Evolutionary conservation across 1,139 yeast species (phyloP).

Genomic region (Pichia sp.): DNA sequence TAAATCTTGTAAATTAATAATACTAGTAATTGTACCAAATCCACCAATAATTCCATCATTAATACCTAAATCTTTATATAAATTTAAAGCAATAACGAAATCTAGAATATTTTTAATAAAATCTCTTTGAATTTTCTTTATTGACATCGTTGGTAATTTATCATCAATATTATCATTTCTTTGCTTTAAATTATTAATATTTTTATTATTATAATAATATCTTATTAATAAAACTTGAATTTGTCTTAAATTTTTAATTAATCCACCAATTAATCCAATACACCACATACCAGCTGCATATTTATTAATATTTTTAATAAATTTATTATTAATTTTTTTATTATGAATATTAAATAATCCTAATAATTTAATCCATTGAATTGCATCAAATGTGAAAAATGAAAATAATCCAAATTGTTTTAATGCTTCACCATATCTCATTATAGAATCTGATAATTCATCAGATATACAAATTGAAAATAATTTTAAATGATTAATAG

Average conservation of each 20-base stretch:
- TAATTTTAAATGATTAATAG: constrained; percentile 64
- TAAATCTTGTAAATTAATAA: constrained; percentile 69
- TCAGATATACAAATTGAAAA: constrained; percentile 67
- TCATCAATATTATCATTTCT: constrained; percentile 29
- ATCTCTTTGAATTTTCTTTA: constrained; percentile 46
- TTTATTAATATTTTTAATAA: constrained; percentile 31
- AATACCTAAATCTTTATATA: constrained; percentile 52
- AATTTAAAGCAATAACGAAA: constrained; percentile 66
- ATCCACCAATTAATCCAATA: constrained; percentile 47
- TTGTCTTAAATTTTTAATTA: constrained; percentile 27
- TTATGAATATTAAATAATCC: constrained; percentile 30
- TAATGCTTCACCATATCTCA: constrained; percentile 51
- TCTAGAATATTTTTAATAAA: constrained; percentile 78
- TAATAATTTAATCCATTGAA: constrained; percentile 55
- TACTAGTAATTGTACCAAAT: constrained; percentile 78
- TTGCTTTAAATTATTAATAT: constrained; percentile 11
- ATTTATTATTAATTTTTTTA: constrained; percentile 5
- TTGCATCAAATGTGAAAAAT: constrained; percentile 67
- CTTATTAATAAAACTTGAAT: constrained; percentile 14
- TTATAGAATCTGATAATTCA: constrained; percentile 57
- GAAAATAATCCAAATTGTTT: constrained; percentile 71
- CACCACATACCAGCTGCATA: constrained; percentile 69
- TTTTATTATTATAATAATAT: background rate
- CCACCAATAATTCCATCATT: constrained; percentile 81
- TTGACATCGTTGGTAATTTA: constrained; percentile 7